Percentiles rank a stretch among this genome's conserved stretches.
phyloP scores from a whole-genome alignment of 2,329 filamentous ascomycete genomes.

The Diaporthe caulivora region DNA sequence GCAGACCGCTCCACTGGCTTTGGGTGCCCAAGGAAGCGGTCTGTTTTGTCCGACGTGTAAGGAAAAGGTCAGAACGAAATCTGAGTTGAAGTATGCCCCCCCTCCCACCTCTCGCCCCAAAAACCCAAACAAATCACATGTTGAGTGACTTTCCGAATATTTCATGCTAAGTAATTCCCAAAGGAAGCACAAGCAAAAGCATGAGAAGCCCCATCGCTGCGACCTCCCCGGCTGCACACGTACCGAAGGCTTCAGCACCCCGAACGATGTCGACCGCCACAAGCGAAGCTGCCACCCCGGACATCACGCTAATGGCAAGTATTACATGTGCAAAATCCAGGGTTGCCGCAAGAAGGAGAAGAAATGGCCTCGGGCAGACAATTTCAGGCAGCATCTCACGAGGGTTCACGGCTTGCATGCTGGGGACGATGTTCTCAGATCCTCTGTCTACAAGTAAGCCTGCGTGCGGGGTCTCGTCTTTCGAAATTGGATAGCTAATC shows the following conservation, averaged over 20 bases:
- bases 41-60: slow-evolving; percentile 56
- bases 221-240: slow-evolving; percentile 67
- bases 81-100: slow-evolving; percentile 65
- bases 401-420: slow-evolving; percentile 69
- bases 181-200: slow-evolving; percentile 82
- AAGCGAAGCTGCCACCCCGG: slow-evolving; percentile 76
- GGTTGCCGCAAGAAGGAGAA: slow-evolving; percentile 73
- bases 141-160: background rate
- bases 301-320: slow-evolving; percentile 59
- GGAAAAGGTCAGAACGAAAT: slow-evolving; percentile 61
- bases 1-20: background rate
- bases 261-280: slow-evolving; percentile 86
- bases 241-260: slow-evolving; percentile 78
- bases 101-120: background rate
- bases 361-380: slow-evolving; percentile 84
- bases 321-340: slow-evolving; percentile 70
- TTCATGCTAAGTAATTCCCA: slow-evolving; percentile 37
- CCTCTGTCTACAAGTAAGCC: slow-evolving; percentile 49
- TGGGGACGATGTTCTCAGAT: slow-evolving; percentile 54
- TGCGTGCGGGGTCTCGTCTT: background rate
- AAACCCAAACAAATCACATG: no score
- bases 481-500: background rate
- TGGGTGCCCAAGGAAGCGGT: slow-evolving; percentile 18
- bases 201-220: slow-evolving; percentile 77
- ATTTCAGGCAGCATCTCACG: slow-evolving; percentile 84